Evolutionary conservation across 2,329 filamentous ascomycete species (phyloP).

Genomic region (Trichophyton schoenleinii): DNA sequence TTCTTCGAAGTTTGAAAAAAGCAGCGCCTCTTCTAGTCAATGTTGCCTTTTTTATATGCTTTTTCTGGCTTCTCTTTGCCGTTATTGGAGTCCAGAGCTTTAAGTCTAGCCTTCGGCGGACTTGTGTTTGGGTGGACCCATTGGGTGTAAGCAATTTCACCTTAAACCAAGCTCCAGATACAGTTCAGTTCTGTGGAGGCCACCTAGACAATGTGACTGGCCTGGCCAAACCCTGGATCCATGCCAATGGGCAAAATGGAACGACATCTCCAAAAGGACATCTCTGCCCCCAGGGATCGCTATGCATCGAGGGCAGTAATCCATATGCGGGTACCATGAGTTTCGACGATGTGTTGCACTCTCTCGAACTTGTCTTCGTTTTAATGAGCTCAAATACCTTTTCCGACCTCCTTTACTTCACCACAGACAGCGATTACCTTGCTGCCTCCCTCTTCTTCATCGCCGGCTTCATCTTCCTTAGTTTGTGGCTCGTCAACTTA

Average conservation of each 20-base stretch:
- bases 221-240: conserved; percentile 54
- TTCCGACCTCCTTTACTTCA: conserved; percentile 85
- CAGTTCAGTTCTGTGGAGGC: conserved; percentile 74
- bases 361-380: conserved; percentile 87
- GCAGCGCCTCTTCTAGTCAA: conserved; percentile 83
- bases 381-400: conserved; percentile 99
- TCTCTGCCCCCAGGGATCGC: conserved; percentile 69
- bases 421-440: conserved; percentile 82
- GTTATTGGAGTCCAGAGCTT: conserved; percentile 97
- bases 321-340: conserved; percentile 77
- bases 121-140: conserved; percentile 66
- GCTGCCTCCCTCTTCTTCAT: conserved; percentile 67
- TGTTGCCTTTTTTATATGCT: conserved; percentile 84
- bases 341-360: conserved; percentile 90
- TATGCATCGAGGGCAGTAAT: conserved; percentile 66
- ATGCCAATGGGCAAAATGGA: conserved; percentile 40
- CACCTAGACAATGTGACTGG: conserved; percentile 53
- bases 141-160: conserved; percentile 28
- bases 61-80: conserved; percentile 96
- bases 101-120: conserved; percentile 65
- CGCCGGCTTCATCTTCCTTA: conserved; percentile 71
- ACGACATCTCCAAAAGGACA: conserved; percentile 59
- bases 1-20: conserved; percentile 87
- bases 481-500: conserved; percentile 91
- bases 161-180: conserved; percentile 42